Evolutionary conservation across 2,329 filamentous ascomycete species (phyloP).

Genomic region (Botrytis fragariae): DNA sequence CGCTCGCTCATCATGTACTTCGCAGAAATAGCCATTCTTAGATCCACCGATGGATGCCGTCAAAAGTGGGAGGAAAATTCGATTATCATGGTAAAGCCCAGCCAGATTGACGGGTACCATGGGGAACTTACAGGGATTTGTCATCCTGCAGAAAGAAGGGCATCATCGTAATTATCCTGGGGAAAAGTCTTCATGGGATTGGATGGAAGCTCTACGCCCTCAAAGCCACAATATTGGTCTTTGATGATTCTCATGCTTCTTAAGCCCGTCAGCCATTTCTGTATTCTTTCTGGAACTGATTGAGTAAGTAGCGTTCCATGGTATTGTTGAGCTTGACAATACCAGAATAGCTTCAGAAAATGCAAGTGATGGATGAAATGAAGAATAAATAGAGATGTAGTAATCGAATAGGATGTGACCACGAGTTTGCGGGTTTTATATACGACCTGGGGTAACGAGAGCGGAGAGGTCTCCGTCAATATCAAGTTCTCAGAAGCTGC

Average conservation of each 20-base stretch:
- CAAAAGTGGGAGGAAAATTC: background rate
- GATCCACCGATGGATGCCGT: background rate
- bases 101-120: background rate
- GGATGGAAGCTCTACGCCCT: background rate
- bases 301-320: background rate
- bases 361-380: background rate
- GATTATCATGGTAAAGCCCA: background rate
- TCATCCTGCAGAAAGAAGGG: background rate
- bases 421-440: background rate
- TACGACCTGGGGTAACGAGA: background rate
- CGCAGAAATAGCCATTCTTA: background rate
- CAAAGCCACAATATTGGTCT: background rate
- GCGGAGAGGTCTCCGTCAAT: background rate
- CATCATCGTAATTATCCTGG: background rate
- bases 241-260: background rate
- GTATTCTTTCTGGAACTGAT: background rate
- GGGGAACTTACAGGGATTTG: constrained; percentile 1
- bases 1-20: background rate
- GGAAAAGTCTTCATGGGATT: background rate
- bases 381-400: background rate
- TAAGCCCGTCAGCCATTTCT: too few species aligned
- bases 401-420: background rate
- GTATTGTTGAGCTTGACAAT: background rate
- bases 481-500: background rate
- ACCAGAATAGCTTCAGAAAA: background rate